Evolutionary conservation across 805 yeast species (phyloP), one percentile per base, ranked within the genome.

Genomic region (Candida quercuum): DNA sequence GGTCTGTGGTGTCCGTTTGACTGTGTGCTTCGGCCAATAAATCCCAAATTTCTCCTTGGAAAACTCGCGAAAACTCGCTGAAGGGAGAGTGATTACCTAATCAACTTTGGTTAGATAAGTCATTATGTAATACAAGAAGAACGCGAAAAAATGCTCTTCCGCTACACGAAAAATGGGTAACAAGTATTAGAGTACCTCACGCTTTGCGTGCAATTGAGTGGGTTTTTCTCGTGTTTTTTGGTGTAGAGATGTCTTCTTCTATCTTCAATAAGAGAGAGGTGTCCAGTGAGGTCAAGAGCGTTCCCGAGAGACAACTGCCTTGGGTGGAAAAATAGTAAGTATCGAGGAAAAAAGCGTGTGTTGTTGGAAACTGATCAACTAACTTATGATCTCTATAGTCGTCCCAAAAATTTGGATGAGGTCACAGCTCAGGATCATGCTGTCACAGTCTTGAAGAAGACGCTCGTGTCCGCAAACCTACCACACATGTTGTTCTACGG

Each of bases 401-500:
- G 99, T 48, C 99, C 99, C 12, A 81, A 78, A 56, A 77, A 73
- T 32, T 69, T 93, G 28, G 85, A 79, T 49, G 98, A 93, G 48
- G 87, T 93, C 15, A 71, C 96, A 5, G 86, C 98, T 0, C 99
- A 93, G 57, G 91, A 81, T 35, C 88, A 86, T 48, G 88, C 98
- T 0, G 86, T 91, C 10, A 75, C 73, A 16, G 91, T 93, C 22
- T 66, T 93, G 43, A 82, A 84, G 57, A 78, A 80, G 54, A 84
- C 96, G 1, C 60, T 93, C 15, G 70, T 76, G 40, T 75, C 91
- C 11, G 83, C 89, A 21, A 93, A 91, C 57, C 64, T 86, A 38
- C 97, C 98, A 3, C 96, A 86, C 58, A 82, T 86, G 93, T 62
- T 86, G 27, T 86, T 86, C 63, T 87, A 86, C 56, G 96, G 96